Conservation (phyloP, 208 protist species). For the Crithidia brevicula region DNA sequence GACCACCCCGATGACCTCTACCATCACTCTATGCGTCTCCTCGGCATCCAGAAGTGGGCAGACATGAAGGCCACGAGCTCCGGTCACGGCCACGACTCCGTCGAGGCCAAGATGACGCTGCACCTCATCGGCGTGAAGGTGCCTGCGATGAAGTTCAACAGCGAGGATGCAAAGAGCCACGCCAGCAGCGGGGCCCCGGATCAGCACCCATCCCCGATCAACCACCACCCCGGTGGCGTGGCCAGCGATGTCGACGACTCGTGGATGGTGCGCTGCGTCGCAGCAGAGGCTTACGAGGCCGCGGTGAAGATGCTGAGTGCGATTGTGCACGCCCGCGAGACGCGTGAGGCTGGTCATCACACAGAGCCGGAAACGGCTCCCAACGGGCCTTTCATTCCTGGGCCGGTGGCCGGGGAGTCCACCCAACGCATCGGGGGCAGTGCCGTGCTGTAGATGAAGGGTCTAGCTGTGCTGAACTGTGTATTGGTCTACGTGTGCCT, state of each 20-base stretch:
- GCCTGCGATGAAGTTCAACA: neutral
- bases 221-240: neutral
- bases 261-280: neutral
- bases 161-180: constrained; percentile 3
- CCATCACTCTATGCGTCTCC: neutral
- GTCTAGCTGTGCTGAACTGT: no score
- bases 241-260: constrained; percentile 1
- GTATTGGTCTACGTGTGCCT: no score
- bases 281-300: neutral
- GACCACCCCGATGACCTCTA: constrained; percentile 1
- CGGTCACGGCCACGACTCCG: neutral
- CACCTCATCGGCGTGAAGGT: constrained; percentile 3
- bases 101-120: constrained; percentile 5
- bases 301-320: neutral
- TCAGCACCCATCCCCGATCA: neutral
- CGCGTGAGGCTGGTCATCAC: neutral
- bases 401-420: no score
- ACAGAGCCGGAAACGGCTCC: no score
- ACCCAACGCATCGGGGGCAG: no score
- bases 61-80: neutral
- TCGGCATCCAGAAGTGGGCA: constrained; percentile 4
- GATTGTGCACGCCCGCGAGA: neutral
- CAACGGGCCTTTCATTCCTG: no score
- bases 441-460: no score
- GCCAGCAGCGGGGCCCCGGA: neutral